These are phyloP conservation scores for Talaromyces pinophilus DNA, from an alignment of 2,329 filamentous ascomycete genomes.

Conservation along the genomic window DNA sequence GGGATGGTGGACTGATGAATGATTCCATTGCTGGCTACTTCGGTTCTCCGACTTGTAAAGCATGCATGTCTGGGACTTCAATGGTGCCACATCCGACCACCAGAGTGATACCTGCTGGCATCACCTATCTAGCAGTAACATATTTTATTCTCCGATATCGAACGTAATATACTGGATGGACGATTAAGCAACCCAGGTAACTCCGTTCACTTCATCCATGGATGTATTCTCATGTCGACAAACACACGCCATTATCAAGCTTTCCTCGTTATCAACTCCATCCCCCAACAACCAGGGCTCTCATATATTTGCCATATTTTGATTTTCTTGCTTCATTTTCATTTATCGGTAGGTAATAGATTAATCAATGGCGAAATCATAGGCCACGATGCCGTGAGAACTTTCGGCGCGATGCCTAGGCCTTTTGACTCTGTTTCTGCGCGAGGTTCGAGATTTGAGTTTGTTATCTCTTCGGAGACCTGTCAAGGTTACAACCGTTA, in stretches of 20 bases:
- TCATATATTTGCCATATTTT: background rate
- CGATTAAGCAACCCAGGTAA: background rate
- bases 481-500: background rate
- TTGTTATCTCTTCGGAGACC: background rate
- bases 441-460: background rate
- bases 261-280: background rate
- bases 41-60: too few relatives aligned
- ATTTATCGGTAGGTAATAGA: background rate
- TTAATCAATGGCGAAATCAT: constrained; percentile 10
- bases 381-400: constrained; percentile 12
- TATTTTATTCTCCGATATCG: too few relatives aligned
- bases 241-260: background rate
- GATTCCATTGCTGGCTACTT: too few relatives aligned
- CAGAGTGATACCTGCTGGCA: too few relatives aligned
- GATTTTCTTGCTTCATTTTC: background rate
- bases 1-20: too few relatives aligned
- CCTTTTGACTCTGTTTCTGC: background rate
- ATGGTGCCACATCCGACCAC: too few relatives aligned
- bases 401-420: background rate
- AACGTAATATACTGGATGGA: too few relatives aligned
- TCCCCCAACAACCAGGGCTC: background rate
- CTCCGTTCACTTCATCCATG: background rate
- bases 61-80: too few relatives aligned
- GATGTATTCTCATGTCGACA: background rate
- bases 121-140: background rate